phyloP scores from a whole-genome alignment of 306 rosid genomes.

The peach (Prunus persica) region DNA sequence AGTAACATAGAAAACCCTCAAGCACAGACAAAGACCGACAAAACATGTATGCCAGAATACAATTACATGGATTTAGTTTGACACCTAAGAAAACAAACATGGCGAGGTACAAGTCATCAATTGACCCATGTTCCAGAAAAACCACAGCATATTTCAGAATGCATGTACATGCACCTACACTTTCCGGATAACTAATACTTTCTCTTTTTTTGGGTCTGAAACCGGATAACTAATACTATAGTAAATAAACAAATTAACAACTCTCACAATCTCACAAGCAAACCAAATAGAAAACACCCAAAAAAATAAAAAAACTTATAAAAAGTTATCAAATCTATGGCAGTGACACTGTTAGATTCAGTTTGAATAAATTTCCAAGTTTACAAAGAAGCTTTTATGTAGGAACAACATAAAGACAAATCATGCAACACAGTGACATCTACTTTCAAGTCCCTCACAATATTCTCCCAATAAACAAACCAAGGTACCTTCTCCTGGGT shows the following conservation, averaged over 20 bases:
- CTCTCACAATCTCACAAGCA: not conserved
- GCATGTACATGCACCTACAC: not conserved
- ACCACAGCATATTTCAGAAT: slow-evolving; percentile 9
- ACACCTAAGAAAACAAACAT: not conserved
- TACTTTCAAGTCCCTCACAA: slow-evolving; percentile 46
- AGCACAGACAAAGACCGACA: not conserved
- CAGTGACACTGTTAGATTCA: not conserved
- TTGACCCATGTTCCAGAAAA: not conserved
- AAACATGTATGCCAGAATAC: not conserved
- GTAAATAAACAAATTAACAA: not conserved
- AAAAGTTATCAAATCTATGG: not conserved
- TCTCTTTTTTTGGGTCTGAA: too few species aligned
- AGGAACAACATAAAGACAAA: slow-evolving; percentile 1
- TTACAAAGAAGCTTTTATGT: not conserved
- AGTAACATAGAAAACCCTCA: not conserved
- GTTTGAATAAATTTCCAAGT: not conserved
- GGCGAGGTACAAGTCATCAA: not conserved
- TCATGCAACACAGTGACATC: slow-evolving; percentile 24
- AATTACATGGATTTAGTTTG: not conserved
- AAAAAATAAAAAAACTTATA: too few species aligned
- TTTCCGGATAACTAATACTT: not conserved
- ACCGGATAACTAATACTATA: not conserved
- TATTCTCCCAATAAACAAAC: slow-evolving; percentile 83
- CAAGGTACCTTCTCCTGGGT: slow-evolving; percentile 99
- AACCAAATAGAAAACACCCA: not conserved